Percentiles rank a stretch among this genome's conserved stretches.
These are phyloP conservation scores for Beta macrorhiza DNA, from an alignment of 179 eudicot genomes.

Conservation along the genomic window DNA sequence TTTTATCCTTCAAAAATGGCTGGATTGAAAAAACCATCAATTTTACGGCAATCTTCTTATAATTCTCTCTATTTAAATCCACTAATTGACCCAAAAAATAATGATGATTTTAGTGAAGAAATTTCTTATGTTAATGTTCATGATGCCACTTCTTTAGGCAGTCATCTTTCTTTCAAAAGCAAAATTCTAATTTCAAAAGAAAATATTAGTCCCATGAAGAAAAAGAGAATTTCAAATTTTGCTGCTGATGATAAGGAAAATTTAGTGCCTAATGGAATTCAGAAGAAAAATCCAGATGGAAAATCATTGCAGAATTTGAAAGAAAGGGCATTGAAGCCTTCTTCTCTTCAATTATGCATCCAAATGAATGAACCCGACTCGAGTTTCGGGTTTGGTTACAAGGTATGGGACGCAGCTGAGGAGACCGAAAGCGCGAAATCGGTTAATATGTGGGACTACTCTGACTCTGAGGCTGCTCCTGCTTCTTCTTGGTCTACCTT, in stretches of 20 bases:
- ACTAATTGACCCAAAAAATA: conserved; percentile 50
- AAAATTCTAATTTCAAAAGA: background rate
- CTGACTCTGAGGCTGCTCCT: conserved; percentile 97
- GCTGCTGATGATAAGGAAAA: conserved; percentile 52
- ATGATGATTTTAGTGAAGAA: conserved; percentile 26
- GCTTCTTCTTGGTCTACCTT: conserved; percentile 96
- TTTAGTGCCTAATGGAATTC: conserved; percentile 25
- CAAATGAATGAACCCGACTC: conserved; percentile 67
- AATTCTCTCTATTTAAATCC: conserved; percentile 57
- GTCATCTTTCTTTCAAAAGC: conserved; percentile 16
- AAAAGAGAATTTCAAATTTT: conserved; percentile 15
- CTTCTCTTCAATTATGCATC: conserved; percentile 81
- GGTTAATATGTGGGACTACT: conserved; percentile 74
- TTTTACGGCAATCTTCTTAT: conserved; percentile 45
- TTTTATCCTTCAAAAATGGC: conserved; percentile 38
- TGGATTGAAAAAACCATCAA: conserved; percentile 44
- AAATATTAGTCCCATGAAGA: background rate
- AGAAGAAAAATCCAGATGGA: conserved; percentile 33
- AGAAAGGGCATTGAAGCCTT: conserved; percentile 53
- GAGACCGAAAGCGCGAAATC: conserved; percentile 44
- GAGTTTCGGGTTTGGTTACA: conserved; percentile 45
- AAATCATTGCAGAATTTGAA: conserved; percentile 32
- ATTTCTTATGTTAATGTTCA: background rate
- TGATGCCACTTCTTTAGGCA: conserved; percentile 14
- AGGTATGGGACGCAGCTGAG: conserved; percentile 43